Conservation (phyloP, 202 grass and related monocot genomes). For the Carex arenaria region DNA sequence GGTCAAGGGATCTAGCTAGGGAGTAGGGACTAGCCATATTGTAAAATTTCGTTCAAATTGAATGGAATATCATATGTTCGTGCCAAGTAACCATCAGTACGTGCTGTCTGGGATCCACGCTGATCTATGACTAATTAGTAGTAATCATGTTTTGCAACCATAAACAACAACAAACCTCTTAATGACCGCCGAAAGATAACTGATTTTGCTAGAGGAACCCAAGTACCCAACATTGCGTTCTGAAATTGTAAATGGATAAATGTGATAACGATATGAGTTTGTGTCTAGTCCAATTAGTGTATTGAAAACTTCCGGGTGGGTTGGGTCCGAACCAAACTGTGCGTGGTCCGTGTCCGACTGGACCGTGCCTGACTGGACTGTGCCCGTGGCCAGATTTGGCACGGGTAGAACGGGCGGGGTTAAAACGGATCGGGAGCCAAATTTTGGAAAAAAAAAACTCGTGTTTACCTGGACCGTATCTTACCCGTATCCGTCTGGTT, state of each 20-base stretch:
- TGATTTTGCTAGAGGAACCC: background rate
- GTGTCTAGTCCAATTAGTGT: background rate
- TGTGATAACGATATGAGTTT: background rate
- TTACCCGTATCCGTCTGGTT: too few species aligned
- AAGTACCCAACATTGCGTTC: background rate
- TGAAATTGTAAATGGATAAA: background rate
- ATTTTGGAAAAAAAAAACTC: too few species aligned
- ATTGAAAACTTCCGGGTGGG: too few species aligned
- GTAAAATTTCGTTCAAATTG: background rate
- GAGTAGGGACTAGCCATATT: background rate
- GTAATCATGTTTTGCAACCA: background rate
- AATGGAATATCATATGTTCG: background rate
- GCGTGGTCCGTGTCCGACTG: too few species aligned
- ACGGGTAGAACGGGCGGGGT: too few species aligned
- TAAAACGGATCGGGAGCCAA: too few species aligned
- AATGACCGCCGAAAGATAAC: constrained; percentile 3
- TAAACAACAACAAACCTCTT: background rate
- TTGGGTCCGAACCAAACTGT: too few species aligned
- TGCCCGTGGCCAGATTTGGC: too few species aligned
- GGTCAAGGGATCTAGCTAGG: background rate
- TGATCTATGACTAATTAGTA: background rate
- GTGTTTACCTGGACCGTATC: too few species aligned
- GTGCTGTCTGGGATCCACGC: background rate
- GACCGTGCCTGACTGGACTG: too few species aligned
- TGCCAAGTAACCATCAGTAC: background rate